Evolutionary conservation across 768 basidiomycete genomes (phyloP).

Genomic region (Strobilomyces echinocephalus): DNA sequence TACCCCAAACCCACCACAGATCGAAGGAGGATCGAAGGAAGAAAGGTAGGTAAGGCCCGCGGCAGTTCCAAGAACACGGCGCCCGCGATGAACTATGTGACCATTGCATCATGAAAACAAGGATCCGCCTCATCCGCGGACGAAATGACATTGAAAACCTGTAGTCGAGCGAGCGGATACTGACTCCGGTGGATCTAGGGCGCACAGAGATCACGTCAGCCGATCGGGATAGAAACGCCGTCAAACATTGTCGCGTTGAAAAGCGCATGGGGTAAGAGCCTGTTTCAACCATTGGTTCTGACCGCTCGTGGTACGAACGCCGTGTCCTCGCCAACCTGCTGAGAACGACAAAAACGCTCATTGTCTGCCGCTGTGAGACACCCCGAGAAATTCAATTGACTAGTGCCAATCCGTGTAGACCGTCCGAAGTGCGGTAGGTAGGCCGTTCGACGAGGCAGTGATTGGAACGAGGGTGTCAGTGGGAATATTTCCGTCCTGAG

Average conservation of each 20-base stretch:
- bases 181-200: not conserved
- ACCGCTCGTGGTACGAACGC: not conserved
- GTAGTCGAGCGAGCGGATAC: not conserved
- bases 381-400: not conserved
- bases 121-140: conserved; percentile 17
- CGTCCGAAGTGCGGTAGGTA: too few species aligned
- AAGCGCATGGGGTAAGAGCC: not conserved
- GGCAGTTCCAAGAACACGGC: not conserved
- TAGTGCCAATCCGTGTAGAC: not conserved
- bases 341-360: not conserved
- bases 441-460: too few species aligned
- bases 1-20: not conserved
- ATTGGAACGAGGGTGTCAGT: too few species aligned
- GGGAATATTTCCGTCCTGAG: too few species aligned
- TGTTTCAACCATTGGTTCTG: not conserved
- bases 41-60: not conserved
- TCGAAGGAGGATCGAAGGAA: not conserved
- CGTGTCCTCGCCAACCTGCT: not conserved
- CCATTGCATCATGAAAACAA: conserved; percentile 1
- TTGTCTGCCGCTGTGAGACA: not conserved
- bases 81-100: not conserved
- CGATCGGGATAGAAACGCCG: not conserved
- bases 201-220: not conserved
- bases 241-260: not conserved
- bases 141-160: not conserved